A percentile compares a stretch with the other conserved stretches of the same genome.
Conservation (phyloP, 371 early-diverging fungal genomes). For the Apophysomyces sp. region DNA sequence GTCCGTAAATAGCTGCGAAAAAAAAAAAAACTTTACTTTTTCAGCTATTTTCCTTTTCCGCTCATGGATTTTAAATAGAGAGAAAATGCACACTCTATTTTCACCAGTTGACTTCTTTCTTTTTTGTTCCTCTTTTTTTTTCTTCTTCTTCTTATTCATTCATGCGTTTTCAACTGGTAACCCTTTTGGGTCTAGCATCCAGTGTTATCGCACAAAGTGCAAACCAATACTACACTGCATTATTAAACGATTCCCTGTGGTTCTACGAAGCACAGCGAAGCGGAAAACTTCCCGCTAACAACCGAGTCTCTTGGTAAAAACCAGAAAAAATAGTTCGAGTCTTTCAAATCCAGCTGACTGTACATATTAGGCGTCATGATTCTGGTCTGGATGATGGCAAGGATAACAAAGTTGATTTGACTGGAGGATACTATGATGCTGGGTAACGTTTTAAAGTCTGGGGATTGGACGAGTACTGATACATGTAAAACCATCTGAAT, state of each 20-base stretch:
- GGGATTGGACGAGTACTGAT: neutral
- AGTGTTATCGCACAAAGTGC: neutral
- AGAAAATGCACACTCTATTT: neutral
- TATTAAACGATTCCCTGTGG: constrained; percentile 34
- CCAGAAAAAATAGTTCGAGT: too few relatives aligned
- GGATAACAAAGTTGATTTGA: constrained; percentile 42
- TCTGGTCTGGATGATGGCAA: constrained; percentile 51
- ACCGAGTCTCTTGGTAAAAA: constrained; percentile 36
- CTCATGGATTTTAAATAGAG: neutral
- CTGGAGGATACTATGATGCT: constrained; percentile 48
- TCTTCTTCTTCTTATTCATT: neutral
- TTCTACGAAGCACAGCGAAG: constrained; percentile 53
- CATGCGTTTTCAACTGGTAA: neutral
- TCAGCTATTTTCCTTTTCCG: neutral
- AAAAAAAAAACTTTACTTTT: neutral
- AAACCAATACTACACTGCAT: constrained; percentile 1
- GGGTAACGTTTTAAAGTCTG: constrained; percentile 15
- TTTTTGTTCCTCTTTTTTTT: too few relatives aligned
- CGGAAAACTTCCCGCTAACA: constrained; percentile 41
- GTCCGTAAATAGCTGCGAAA: neutral
- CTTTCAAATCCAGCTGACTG: neutral
- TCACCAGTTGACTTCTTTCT: too few relatives aligned
- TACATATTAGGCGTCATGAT: constrained; percentile 37
- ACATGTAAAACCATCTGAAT: neutral
- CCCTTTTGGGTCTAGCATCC: neutral